Evolutionary conservation across 2,329 filamentous ascomycete species (phyloP).

Genomic region (Chrysoporthe cubensis): DNA sequence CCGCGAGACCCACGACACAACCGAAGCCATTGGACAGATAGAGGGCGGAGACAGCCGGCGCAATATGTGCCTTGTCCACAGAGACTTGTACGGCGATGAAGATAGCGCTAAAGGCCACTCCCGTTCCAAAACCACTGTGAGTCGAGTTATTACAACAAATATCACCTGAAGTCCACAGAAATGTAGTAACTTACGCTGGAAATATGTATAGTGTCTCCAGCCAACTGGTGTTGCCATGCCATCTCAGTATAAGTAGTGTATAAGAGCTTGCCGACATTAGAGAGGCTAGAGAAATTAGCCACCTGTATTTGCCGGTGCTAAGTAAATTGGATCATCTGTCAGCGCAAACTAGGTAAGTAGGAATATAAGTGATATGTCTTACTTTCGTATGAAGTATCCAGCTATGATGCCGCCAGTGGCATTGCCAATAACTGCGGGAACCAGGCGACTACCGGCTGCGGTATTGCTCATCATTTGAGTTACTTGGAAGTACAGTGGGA

Average conservation of each 20-base stretch:
- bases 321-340: not conserved
- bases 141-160: not conserved
- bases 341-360: not conserved
- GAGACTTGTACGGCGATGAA: constrained; percentile 49
- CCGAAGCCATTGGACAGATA: constrained; percentile 44
- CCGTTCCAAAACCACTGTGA: constrained; percentile 45
- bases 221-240: constrained; percentile 62
- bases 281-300: constrained; percentile 54
- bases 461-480: constrained; percentile 62
- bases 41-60: constrained; percentile 46
- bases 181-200: constrained; percentile 43
- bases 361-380: not conserved
- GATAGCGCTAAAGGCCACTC: constrained; percentile 45
- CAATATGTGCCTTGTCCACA: constrained; percentile 43
- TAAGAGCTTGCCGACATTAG: constrained; percentile 56
- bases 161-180: not conserved
- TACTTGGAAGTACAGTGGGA: constrained; percentile 73
- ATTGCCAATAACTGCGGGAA: constrained; percentile 71
- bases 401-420: constrained; percentile 65
- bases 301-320: constrained; percentile 64
- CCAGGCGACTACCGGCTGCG: constrained; percentile 61
- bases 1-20: constrained; percentile 44
- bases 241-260: constrained; percentile 55
- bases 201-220: constrained; percentile 63
- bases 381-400: constrained; percentile 58